These are phyloP conservation scores for Syzygium aromaticum DNA, from an alignment of 345 rosid genomes.

Conservation along the genomic window DNA sequence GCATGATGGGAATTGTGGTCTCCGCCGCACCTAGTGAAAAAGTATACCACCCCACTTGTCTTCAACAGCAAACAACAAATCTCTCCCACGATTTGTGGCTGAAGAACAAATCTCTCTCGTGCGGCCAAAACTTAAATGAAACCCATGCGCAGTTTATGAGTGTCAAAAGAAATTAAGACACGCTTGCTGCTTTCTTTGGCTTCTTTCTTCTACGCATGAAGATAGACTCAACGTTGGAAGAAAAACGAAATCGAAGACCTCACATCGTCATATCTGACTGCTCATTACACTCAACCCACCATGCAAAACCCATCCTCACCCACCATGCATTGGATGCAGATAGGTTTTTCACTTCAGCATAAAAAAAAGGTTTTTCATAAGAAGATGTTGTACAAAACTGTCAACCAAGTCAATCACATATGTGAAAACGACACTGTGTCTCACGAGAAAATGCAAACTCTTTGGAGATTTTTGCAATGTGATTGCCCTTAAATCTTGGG, in stretches of 20 bases:
- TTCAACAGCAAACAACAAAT: not conserved
- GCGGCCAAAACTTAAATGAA: not conserved
- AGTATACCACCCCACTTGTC: not conserved
- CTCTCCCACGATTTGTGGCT: not conserved
- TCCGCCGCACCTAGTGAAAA: not conserved
- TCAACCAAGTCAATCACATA: not conserved
- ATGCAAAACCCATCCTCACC: not conserved
- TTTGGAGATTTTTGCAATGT: not conserved
- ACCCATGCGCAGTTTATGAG: not conserved
- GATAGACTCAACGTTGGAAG: not conserved
- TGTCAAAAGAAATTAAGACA: not conserved
- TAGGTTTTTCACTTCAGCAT: not conserved
- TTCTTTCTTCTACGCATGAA: not conserved
- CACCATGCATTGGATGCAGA: not conserved
- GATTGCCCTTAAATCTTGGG: not conserved
- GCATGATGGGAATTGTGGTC: not conserved
- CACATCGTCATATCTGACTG: not conserved
- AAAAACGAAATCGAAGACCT: not conserved
- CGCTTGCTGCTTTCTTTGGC: not conserved
- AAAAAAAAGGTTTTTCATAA: not conserved
- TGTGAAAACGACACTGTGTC: not conserved
- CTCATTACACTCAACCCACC: not conserved
- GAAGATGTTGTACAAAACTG: not conserved
- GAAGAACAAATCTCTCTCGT: not conserved
- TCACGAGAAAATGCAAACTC: not conserved